phyloP scores from a whole-genome alignment of 176 grass and related monocot genomes.

The Saccharum officinarum region DNA sequence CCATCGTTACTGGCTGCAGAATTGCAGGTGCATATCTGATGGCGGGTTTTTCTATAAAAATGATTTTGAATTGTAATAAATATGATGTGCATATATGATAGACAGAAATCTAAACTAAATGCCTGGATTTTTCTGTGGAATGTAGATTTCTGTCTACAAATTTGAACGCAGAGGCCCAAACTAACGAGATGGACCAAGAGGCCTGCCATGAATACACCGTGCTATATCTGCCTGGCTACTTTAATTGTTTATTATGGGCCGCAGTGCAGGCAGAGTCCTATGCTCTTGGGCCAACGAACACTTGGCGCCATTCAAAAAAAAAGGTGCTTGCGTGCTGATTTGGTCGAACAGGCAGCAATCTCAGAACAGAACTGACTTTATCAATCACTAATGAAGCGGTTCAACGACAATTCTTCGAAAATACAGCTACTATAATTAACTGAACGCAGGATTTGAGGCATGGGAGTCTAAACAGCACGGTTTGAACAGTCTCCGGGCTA shows the following conservation, averaged over 20 bases:
- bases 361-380: not conserved
- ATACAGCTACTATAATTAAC: not conserved
- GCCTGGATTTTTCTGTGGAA: not conserved
- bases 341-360: not conserved
- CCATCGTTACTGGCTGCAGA: not conserved
- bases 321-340: not conserved
- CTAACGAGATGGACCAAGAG: not conserved
- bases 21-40: not conserved
- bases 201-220: not conserved
- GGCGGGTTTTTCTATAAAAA: not conserved
- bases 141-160: not conserved
- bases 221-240: not conserved
- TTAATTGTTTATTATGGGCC: not conserved
- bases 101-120: too few species aligned
- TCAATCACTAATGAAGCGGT: not conserved
- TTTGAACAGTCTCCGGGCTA: not conserved
- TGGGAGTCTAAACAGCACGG: conserved; percentile 8
- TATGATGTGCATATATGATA: too few species aligned
- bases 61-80: not conserved
- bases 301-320: not conserved
- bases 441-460: not conserved
- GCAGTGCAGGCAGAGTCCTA: not conserved
- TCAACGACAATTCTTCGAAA: not conserved
- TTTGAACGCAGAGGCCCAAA: not conserved
- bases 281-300: not conserved